Base-by-base conservation (phyloP, 805 yeast genomes). In the Yarrowia sp. region DNA sequence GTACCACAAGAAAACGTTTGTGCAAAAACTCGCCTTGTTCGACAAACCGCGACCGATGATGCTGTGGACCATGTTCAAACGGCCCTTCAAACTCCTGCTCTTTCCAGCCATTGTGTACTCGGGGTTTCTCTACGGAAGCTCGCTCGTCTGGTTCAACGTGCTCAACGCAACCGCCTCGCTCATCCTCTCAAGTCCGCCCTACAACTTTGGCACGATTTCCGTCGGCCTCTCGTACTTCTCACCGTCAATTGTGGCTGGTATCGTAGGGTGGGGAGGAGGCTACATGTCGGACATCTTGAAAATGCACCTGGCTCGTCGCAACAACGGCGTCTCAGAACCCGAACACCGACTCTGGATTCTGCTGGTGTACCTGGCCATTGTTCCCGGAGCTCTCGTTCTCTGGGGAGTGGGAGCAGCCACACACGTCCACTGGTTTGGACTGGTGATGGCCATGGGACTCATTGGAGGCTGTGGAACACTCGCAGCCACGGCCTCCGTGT, bases 341-440 rank as follows among this genome's bases (percentile, higher is more conserved):
- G 87, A 84, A 70, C 85, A 83, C 71, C 77, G 87, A 71, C 75
- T 84, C 12, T 84, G 85, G 85, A 79, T 80, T 10, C 69, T 82
- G 61, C 46, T 73, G 1, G 71, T 79, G 12, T 82, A 81, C 70
- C 74, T 78, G 75, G 74, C 83, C 40, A 67, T 83, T 3, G 84
- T 84, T 2, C 82, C 83, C 5, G 77, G 79, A 0, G 80, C 85
- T 1, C 73, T 82, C 20, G 78, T 84, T 67, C 78, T 85, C 2
- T 84, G 85, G 82, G 87, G 87, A 66, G 82, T 84, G 46, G 86
- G 86, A 33, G 85, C 86, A 0, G 78, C 80, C 56, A 79, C 81
- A 55, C 79, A 76, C 13, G 74, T 79, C 6, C 83, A 82, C 56
- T 84, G 87, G 86, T 76, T 83, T 68, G 80, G 83, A 14, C 72